Evolutionary conservation across 805 yeast species (phyloP), one percentile per base, ranked within the genome.

Genomic region (Monosporozyma aerobia): DNA sequence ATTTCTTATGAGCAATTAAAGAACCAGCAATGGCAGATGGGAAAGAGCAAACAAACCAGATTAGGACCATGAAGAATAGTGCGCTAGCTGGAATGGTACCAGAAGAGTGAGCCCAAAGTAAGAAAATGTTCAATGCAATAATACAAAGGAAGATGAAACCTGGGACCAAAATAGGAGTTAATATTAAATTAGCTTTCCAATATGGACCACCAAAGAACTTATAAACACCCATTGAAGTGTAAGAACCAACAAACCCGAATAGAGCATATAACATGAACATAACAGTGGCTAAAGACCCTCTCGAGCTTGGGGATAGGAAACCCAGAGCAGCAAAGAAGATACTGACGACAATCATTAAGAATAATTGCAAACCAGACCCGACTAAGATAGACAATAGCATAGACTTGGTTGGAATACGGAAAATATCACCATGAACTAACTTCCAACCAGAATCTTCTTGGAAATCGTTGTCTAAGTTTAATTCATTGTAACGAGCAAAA

Each of bases 381-480:
- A 90, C 79, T 23, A 90, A 69, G 8, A 90, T 81, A 2, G 97
- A 85, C 54, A 90, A 76, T 5, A 87, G 54, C 78, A 90, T 77
- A 52, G 85, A 76, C 58, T 78, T 73, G 49, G 74, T 67, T 44
- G 98, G 98, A 8, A 90, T 72, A 69, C 98, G 80, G 74, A 92
- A 92, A 32, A 92, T 90, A 68, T 92, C 98, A 56, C 97, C 98
- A 62, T 90, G 95, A 41, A 90, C 84, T 57, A 94, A 77, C 68
- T 94, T 94, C 99, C 99, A 94, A 41, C 99, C 99, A 64, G 90
- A 79, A 68, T 94, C 98, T 63, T 90, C 96, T 56, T 88, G 83
- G 51, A 89, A 80, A 53, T 87, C 96, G 61, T 84, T 89, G 65
- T 87, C 94, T 61, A 92, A 77, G 64, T 87, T 89, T 57, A 92